Evolutionary conservation across 176 grass and related monocot species (phyloP).

Genomic region (Saccharum officinarum): DNA sequence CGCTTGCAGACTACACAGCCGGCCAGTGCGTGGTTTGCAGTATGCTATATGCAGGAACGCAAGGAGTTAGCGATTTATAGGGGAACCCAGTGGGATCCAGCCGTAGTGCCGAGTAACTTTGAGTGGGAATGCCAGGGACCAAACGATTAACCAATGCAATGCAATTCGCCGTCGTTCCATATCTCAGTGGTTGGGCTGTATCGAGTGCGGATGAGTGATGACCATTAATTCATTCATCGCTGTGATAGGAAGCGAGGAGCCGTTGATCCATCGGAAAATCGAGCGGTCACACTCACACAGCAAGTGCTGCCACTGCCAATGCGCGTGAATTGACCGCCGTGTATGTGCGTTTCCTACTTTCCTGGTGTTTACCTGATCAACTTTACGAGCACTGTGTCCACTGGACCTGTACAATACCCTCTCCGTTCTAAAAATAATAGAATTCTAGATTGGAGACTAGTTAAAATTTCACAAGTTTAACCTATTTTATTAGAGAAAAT

Average conservation of each 20-base stretch:
- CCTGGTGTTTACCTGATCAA: neutral
- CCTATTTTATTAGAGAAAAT: too few species aligned
- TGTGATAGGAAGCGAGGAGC: neutral
- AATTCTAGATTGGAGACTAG: too few species aligned
- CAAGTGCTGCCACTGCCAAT: neutral
- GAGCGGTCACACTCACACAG: neutral
- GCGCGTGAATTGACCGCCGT: neutral
- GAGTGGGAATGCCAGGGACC: slow-evolving; percentile 16
- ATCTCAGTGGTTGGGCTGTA: neutral
- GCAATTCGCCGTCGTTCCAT: neutral
- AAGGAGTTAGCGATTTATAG: neutral
- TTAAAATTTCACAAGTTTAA: too few species aligned
- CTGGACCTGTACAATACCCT: too few species aligned
- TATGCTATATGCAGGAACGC: neutral
- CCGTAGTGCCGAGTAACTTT: neutral
- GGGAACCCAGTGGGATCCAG: neutral
- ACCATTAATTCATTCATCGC: neutral
- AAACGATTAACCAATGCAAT: neutral
- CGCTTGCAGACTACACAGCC: neutral
- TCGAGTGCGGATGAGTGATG: neutral
- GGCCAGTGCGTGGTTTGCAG: neutral
- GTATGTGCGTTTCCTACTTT: neutral
- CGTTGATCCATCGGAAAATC: neutral
- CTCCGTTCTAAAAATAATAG: too few species aligned
- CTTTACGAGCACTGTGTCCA: neutral